Base-by-base conservation (phyloP, 495 filamentous ascomycete species). In the Letharia columbiana region DNA sequence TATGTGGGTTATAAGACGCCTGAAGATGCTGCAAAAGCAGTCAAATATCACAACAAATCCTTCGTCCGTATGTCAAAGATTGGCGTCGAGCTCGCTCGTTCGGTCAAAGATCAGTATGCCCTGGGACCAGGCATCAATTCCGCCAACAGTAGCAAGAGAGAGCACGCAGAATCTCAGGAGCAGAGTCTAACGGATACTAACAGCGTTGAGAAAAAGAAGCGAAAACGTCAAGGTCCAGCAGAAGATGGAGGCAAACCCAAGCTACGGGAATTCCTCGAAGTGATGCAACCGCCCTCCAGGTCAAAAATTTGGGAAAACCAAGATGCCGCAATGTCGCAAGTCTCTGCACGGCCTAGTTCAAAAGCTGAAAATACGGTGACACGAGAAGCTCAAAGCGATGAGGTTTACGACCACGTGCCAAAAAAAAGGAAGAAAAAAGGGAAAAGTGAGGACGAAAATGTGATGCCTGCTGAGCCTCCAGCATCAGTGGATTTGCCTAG, bases 61-160 rank as follows among this genome's bases (percentile, higher is more conserved):
- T 98, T 92, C 76, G 89, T 98, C 68, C 90, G 91, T 67, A 95
- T 96, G 92, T 95, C 92, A n/a, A 94, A 86, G 83, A 90, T 99
- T 69, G 78, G 76, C 37, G 94, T 97, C 70, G 95, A 98, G 80
- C 79, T 96, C 73, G 95, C 94, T 69, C 86, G 86, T 70, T 87
- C 94, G 68, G 64, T 68, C 18, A 61, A 67, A 67, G 65, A 60
- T 28, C 49, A 67, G 31, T 50, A 56, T 44, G 56, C 63, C 13
- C 76, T 40, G 71, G 82, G 31, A 18, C 31, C 42, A 57, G 69
- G 3, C 61, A 63, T 33, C n/a, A 61, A 50, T 1, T 31, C 64
- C 49, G n/a, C 28, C 33, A 54, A 54, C 47, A 23, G 28, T 54
- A 60, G n/a, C 33, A 61, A 61, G 39, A 61, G 41, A 10, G 37